Evolutionary conservation across 148 eudicot species (phyloP).

Genomic region (Vaccinium vitisidaea): DNA sequence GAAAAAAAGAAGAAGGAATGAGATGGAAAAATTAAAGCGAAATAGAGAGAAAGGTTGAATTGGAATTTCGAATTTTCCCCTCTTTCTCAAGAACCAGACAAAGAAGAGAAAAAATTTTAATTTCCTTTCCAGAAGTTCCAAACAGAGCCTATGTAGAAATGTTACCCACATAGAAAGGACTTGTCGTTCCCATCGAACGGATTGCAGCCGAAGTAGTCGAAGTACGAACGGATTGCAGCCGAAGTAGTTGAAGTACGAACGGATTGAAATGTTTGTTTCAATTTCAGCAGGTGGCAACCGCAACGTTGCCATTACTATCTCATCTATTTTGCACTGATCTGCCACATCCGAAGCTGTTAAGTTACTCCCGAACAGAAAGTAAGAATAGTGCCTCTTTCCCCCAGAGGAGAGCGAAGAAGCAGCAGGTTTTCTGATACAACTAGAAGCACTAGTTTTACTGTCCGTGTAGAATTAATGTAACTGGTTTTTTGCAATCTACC

Average conservation of each 20-base stretch:
- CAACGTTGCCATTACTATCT: neutral
- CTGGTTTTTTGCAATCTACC: neutral
- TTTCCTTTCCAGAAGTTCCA: no score
- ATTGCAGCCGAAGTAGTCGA: no score
- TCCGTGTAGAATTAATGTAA: neutral
- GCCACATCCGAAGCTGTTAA: neutral
- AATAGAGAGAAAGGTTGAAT: no score
- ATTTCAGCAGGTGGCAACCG: neutral
- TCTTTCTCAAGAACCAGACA: no score
- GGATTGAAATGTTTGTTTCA: neutral
- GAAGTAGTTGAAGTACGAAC: no score
- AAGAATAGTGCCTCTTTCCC: neutral
- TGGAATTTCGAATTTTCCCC: no score
- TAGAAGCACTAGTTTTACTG: neutral
- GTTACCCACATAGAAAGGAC: no score
- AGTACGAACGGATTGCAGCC: neutral
- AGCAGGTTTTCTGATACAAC: neutral
- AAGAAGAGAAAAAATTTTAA: no score
- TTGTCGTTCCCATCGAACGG: no score
- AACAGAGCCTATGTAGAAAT: no score
- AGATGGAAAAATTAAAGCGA: no score
- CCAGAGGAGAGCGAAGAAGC: neutral
- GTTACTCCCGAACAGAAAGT: neutral
- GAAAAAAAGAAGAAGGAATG: no score
- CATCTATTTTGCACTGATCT: neutral